phyloP scores from a whole-genome alignment of 2,329 filamentous ascomycete genomes.

The Verticillium longisporum region DNA sequence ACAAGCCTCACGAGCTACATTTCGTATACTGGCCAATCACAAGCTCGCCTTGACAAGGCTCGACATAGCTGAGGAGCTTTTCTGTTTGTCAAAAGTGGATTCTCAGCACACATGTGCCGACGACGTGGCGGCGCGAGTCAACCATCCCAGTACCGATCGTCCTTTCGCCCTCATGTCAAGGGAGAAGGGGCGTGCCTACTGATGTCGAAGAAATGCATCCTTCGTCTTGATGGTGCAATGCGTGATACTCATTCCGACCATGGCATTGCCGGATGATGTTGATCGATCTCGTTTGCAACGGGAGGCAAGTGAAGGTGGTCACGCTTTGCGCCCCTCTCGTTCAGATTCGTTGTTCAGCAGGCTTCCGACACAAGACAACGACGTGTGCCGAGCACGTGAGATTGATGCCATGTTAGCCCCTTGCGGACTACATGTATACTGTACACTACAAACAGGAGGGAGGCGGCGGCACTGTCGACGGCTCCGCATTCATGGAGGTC shows the following conservation, averaged over 20 bases:
- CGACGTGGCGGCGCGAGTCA: not conserved
- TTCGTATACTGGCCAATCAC: not conserved
- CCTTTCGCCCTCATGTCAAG: not conserved
- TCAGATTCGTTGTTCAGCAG: not conserved
- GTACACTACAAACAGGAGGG: not conserved
- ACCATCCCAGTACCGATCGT: not conserved
- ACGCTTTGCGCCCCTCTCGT: too few species aligned
- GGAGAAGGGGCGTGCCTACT: not conserved
- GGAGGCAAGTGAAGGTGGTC: too few species aligned
- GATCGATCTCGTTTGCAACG: too few species aligned
- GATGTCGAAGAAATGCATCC: not conserved
- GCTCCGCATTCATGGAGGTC: not conserved
- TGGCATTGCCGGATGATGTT: not conserved
- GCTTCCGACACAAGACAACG: not conserved
- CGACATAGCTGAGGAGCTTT: not conserved
- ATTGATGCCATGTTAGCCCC: not conserved
- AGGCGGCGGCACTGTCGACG: not conserved
- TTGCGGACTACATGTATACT: not conserved
- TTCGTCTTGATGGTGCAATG: not conserved
- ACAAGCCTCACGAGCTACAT: not conserved
- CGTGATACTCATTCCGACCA: not conserved
- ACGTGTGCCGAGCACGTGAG: not conserved
- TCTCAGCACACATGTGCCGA: not conserved
- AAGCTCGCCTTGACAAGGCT: not conserved
- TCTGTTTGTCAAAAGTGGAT: not conserved